A percentile compares a stretch with the other conserved stretches of the same genome.
Evolutionary conservation across 352 stramenopile genomes (phyloP).

Genomic region (Blastocystis sp.): DNA sequence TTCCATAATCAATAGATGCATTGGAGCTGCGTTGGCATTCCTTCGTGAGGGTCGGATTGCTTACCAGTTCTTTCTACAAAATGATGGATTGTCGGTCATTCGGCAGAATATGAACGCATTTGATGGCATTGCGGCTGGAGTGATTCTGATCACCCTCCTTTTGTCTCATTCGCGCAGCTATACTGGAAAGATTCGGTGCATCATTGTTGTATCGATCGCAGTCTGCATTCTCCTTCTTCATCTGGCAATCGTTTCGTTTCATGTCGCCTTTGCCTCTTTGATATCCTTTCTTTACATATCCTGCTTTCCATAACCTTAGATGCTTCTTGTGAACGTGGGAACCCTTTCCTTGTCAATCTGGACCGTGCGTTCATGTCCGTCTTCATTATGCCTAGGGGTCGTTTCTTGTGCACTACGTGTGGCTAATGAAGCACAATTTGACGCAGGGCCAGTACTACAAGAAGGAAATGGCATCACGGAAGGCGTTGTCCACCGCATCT

Average conservation of each 20-base stretch:
- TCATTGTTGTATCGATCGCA: neutral
- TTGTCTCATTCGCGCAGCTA: neutral
- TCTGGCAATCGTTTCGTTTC: neutral
- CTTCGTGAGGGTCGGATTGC: neutral
- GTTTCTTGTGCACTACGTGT: conserved; percentile 49
- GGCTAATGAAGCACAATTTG: conserved; percentile 39
- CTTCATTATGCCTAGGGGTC: neutral
- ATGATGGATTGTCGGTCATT: neutral
- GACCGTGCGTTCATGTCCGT: neutral
- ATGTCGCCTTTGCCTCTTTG: neutral
- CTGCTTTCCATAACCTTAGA: neutral
- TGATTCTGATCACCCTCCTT: neutral
- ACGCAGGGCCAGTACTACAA: conserved; percentile 58
- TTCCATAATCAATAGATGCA: neutral
- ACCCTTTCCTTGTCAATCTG: neutral
- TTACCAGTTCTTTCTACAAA: neutral
- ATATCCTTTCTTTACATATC: conserved; percentile 44
- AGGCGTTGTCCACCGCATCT: neutral
- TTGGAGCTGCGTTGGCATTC: neutral
- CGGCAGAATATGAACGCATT: neutral
- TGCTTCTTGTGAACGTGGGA: neutral
- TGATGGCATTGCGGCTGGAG: neutral
- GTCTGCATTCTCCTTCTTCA: neutral
- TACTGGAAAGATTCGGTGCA: neutral
- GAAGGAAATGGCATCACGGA: neutral